Conservation (phyloP, 768 basidiomycete species). For the Trametopsis cervina region DNA sequence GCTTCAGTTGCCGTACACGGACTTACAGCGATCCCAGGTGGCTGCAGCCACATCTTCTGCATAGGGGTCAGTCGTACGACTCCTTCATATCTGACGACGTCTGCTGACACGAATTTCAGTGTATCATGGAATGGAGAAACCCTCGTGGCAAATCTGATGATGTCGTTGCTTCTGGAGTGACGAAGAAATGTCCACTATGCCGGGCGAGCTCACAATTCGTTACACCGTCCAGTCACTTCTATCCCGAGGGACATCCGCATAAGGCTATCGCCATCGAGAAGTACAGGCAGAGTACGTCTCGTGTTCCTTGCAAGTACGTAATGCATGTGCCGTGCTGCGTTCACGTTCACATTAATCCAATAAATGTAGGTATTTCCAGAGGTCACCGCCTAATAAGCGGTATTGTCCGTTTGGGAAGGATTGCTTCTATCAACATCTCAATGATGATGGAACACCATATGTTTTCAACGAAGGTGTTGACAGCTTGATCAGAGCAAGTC, state of each 20-base stretch:
- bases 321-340: neutral
- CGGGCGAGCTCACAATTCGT: constrained; percentile 60
- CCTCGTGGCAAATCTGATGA: constrained; percentile 46
- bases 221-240: constrained; percentile 68
- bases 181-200: constrained; percentile 78
- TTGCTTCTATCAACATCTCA: constrained; percentile 73
- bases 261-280: constrained; percentile 45
- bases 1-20: neutral
- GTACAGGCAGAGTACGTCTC: constrained; percentile 71
- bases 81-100: neutral
- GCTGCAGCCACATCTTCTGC: constrained; percentile 78
- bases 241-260: constrained; percentile 42
- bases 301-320: constrained; percentile 54
- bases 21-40: constrained; percentile 31
- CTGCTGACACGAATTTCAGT: constrained; percentile 33
- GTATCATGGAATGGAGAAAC: constrained; percentile 75
- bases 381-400: constrained; percentile 39
- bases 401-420: constrained; percentile 76
- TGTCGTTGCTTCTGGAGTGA: constrained; percentile 46
- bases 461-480: constrained; percentile 43
- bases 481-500: constrained; percentile 13
- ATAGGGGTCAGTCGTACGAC: constrained; percentile 39
- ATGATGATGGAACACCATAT: constrained; percentile 57
- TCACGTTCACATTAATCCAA: neutral
- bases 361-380: constrained; percentile 50